Conservation (phyloP, 176 grass and related monocot species). For the Puya raimondii region DNA sequence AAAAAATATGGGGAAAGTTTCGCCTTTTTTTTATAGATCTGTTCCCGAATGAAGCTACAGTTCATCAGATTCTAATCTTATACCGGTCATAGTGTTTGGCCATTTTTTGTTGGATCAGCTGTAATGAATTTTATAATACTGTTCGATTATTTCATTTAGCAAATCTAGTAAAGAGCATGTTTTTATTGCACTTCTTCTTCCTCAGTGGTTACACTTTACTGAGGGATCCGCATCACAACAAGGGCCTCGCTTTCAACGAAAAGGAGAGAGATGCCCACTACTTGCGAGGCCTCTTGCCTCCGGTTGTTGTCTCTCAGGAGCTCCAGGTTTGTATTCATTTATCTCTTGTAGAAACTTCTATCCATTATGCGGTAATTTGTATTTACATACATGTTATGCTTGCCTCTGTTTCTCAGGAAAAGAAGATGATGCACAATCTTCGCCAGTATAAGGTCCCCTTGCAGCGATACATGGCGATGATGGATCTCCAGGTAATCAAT, state of each 20-base stretch:
- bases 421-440: conserved; percentile 78
- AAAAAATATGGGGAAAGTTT: background rate
- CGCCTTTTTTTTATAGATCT: background rate
- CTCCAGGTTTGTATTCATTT: conserved; percentile 42
- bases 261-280: conserved; percentile 87
- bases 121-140: no score
- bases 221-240: conserved; percentile 95
- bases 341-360: background rate
- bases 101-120: no score
- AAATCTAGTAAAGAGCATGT: no score
- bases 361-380: background rate
- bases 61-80: no score
- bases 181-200: conserved; percentile 1
- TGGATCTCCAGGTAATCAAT: conserved; percentile 84
- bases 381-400: background rate
- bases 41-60: no score
- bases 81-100: no score
- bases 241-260: conserved; percentile 70
- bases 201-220: conserved; percentile 76
- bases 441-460: conserved; percentile 73
- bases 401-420: conserved; percentile 39
- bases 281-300: conserved; percentile 92
- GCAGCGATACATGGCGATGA: conserved; percentile 94
- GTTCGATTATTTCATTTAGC: no score
- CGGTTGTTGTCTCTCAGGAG: conserved; percentile 56